Base-by-base conservation (phyloP, 1,284 basidiomycete genomes). In the Cryptococcus depauperatus region DNA sequence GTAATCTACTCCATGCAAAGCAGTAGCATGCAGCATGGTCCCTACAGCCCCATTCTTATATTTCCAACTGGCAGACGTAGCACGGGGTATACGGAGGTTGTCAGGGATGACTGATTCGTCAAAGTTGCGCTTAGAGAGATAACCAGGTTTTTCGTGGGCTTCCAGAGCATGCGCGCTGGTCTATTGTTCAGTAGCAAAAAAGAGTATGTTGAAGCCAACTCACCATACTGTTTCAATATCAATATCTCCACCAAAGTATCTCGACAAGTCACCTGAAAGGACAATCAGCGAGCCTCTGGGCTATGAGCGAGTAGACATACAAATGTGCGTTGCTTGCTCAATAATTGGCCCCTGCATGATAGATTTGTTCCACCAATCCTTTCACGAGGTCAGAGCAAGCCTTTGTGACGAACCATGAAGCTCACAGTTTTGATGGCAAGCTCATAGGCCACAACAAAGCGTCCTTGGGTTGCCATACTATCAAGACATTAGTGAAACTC, bases 321-420 rank as follows among this genome's bases (percentile, higher is more conserved):
- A 71, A 43, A 77, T 71, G 56, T 77, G 76, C 4, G 76, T 76
- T 1, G 66, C 75, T 51, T 76, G 74, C 58, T 76, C 75, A 34
- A 77, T 72, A 41, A 76, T 71, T 8, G 75, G 71, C 35, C 77
- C 65, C 42, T 73, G 60, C 39, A 66, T 66, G 16, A 56, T 59
- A 4, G 57, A 57, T 60, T 77, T 78, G 65, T 75, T 73, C 77
- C 77, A 79, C 77, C 77, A 76, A 16, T 73, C 71, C 46, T 66
- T 42, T 9, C 21, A 30, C 29, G 29, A 30, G 29, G 30, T 30
- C 25, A 34, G 25, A 10, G 11, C 23, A 26, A 2, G 27, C 14
- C 35, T 41, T n/a, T 37, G 33, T 11, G 4, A 40, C 33, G 3
- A 8, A 60, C 46, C 69, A 56, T 27, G 51, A 62, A 16, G 46